These are phyloP conservation scores for Lactarius hengduanensis DNA, from an alignment of 768 basidiomycete genomes.

Conservation along the genomic window DNA sequence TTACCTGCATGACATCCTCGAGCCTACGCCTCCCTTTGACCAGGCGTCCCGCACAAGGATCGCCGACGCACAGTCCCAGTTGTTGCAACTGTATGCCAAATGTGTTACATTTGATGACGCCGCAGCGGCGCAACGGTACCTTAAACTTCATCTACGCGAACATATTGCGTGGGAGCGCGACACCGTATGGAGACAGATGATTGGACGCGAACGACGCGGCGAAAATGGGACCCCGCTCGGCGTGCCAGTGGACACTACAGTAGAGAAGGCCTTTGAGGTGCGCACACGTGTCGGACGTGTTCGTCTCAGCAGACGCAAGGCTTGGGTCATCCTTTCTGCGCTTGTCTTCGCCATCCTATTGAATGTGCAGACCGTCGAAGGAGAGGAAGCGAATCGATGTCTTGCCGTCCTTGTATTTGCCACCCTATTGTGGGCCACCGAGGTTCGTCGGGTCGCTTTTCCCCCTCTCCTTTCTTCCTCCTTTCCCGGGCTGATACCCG, in stretches of 20 bases:
- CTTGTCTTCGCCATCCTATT: slow-evolving; percentile 59
- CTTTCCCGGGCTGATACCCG: neutral
- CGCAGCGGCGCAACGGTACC: slow-evolving; percentile 69
- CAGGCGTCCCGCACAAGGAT: slow-evolving; percentile 60
- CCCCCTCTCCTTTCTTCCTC: neutral
- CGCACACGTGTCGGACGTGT: slow-evolving; percentile 66
- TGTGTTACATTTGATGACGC: slow-evolving; percentile 78
- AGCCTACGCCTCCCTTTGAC: slow-evolving; percentile 66
- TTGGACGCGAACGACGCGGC: slow-evolving; percentile 75
- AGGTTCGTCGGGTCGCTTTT: slow-evolving; percentile 50
- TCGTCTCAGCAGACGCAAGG: slow-evolving; percentile 59
- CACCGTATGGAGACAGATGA: slow-evolving; percentile 97
- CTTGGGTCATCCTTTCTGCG: slow-evolving; percentile 58
- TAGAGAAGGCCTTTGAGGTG: slow-evolving; percentile 48
- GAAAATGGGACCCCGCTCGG: slow-evolving; percentile 36
- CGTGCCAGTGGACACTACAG: slow-evolving; percentile 36
- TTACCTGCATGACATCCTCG: slow-evolving; percentile 72
- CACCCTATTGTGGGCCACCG: slow-evolving; percentile 94
- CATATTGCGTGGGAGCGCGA: slow-evolving; percentile 97
- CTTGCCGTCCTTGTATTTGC: slow-evolving; percentile 87
- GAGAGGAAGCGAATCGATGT: slow-evolving; percentile 78
- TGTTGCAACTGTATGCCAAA: slow-evolving; percentile 77
- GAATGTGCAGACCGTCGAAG: slow-evolving; percentile 56
- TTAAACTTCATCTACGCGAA: slow-evolving; percentile 85
- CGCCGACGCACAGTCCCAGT: slow-evolving; percentile 51